These are phyloP conservation scores for Clausena lansium DNA, from an alignment of 345 rosid species.

Conservation along the genomic window DNA sequence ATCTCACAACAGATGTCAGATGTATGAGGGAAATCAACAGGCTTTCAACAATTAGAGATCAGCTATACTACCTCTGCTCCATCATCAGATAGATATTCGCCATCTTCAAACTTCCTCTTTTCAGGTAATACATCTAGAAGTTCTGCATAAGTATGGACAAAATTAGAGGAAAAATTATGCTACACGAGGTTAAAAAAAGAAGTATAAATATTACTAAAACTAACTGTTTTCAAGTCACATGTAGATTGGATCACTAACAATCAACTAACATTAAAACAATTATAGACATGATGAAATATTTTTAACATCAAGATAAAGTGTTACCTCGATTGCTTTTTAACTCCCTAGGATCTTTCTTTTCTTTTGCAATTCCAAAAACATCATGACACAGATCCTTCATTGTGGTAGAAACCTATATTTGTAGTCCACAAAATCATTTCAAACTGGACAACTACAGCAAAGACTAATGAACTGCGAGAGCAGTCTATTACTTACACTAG, in stretches of 20 bases:
- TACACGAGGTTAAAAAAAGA: background rate
- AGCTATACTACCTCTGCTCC: conserved; percentile 39
- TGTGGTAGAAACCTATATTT: conserved; percentile 50
- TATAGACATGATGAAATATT: background rate
- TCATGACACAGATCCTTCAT: conserved; percentile 73
- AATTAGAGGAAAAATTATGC: background rate
- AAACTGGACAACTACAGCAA: background rate
- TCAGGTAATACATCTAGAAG: conserved; percentile 65
- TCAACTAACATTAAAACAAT: background rate
- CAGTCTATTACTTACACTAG: conserved; percentile 50
- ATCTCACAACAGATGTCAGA: no score
- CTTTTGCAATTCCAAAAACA: conserved; percentile 45
- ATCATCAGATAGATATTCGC: conserved; percentile 70
- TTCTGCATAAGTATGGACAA: conserved; percentile 29
- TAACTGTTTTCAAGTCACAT: background rate
- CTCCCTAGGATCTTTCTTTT: conserved; percentile 52
- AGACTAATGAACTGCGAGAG: background rate
- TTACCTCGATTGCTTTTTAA: conserved; percentile 56
- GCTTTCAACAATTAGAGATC: background rate
- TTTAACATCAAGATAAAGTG: background rate
- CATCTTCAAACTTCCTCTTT: conserved; percentile 73
- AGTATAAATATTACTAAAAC: background rate
- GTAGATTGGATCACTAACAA: background rate
- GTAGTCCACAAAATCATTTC: background rate
- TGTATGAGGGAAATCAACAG: no score